Conservation (phyloP, 192 early-diverging fungal species). For the Umbelopsis sp. region DNA sequence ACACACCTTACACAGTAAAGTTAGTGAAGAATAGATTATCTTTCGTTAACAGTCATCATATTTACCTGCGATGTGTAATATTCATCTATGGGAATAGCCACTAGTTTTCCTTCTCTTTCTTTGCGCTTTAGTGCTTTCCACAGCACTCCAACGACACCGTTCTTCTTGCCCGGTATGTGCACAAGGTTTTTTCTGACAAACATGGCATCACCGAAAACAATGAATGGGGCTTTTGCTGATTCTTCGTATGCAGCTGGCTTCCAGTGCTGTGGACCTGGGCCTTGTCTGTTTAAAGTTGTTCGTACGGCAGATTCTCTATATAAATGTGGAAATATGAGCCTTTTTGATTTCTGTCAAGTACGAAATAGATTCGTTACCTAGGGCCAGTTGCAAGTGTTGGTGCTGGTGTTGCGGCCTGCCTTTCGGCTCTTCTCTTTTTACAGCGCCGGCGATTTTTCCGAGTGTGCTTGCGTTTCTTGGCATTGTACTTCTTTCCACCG, state of each 20-base stretch:
- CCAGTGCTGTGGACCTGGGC: not conserved
- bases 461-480: not conserved
- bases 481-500: constrained; percentile 2
- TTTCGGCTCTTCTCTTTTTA: not conserved
- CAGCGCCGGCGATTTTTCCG: not conserved
- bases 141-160: not conserved
- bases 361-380: not conserved
- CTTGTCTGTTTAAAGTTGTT: not conserved
- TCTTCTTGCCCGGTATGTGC: not conserved
- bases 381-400: not conserved
- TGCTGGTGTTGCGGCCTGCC: not conserved
- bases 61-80: not conserved
- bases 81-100: not conserved
- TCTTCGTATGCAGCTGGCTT: not conserved
- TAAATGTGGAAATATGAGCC: not conserved
- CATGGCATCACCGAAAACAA: not conserved
- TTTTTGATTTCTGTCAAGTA: not conserved
- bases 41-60: not conserved
- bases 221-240: not conserved
- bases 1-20: not conserved
- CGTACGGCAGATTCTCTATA: not conserved
- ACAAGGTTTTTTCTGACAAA: constrained; percentile 1
- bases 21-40: not conserved
- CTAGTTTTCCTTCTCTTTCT: not conserved
- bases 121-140: not conserved